Evolutionary conservation across 495 filamentous ascomycete species (phyloP).

Genomic region (Penicillium atrosanguineum): DNA sequence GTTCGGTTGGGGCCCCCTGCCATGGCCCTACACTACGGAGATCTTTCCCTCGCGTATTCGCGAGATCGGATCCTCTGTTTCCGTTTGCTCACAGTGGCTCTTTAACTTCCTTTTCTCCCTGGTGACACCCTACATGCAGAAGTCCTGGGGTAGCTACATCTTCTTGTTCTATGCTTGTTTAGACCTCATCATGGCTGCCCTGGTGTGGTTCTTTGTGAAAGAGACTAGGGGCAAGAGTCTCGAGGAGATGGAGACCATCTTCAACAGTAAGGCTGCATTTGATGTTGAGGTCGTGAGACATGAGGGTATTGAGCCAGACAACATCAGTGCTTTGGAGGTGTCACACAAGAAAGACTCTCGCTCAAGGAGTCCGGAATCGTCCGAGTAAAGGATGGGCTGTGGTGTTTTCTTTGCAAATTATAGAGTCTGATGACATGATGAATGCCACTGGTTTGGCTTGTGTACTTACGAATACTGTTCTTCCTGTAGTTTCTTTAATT

Average conservation of each 20-base stretch:
- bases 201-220: conserved; percentile 59
- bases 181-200: conserved; percentile 41
- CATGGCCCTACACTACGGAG: conserved; percentile 45
- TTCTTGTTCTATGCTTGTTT: conserved; percentile 40
- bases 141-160: conserved; percentile 47
- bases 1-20: conserved; percentile 52
- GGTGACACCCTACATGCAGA: conserved; percentile 49
- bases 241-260: conserved; percentile 45
- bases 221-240: conserved; percentile 56
- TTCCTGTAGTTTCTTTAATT: neutral
- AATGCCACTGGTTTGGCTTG: neutral
- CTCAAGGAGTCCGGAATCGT: neutral
- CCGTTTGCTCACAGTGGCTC: conserved; percentile 48
- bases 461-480: neutral
- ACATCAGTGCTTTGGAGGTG: conserved; percentile 15
- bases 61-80: conserved; percentile 41
- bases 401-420: neutral
- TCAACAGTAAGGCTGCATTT: conserved; percentile 27
- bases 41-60: conserved; percentile 51
- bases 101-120: conserved; percentile 52
- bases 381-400: neutral
- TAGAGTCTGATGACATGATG: neutral
- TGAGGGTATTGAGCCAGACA: conserved; percentile 6
- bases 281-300: conserved; percentile 22
- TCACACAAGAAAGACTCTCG: conserved; percentile 8